phyloP scores from a whole-genome alignment of 2,329 filamentous ascomycete species.

The Emmonsiellopsis sp. region DNA sequence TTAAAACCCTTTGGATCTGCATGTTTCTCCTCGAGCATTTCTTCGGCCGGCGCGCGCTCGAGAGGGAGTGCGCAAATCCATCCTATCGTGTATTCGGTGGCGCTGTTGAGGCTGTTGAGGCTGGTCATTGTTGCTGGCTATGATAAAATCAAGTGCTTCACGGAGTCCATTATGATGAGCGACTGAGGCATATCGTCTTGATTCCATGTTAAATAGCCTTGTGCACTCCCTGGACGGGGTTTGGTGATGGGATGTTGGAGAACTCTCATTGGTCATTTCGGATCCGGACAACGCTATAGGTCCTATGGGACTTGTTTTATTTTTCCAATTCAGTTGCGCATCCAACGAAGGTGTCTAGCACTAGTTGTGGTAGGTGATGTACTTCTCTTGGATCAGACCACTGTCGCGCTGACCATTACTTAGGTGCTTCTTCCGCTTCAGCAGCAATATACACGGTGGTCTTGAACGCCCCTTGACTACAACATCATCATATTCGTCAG shows the following conservation, averaged over 20 bases:
- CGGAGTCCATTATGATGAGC: background rate
- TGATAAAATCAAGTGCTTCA: background rate
- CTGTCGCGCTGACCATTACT: background rate
- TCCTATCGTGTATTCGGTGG: constrained; percentile 5
- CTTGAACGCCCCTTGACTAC: background rate
- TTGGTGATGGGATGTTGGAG: background rate
- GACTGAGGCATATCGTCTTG: background rate
- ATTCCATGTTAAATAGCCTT: background rate
- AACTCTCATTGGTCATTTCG: background rate
- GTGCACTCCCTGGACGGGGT: background rate
- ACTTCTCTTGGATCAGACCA: no score
- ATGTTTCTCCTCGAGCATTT: constrained; percentile 7
- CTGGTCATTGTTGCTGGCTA: background rate
- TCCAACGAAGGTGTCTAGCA: no score
- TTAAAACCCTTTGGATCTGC: background rate
- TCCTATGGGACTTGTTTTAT: background rate
- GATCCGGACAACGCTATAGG: background rate
- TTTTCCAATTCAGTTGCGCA: background rate
- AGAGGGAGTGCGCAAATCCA: constrained; percentile 4
- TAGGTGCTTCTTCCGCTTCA: background rate
- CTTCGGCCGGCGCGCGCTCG: background rate
- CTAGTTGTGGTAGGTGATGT: no score
- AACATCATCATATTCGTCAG: no score
- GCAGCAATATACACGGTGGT: background rate
- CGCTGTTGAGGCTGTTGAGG: background rate